Conservation (phyloP, 2,329 filamentous ascomycete species). For the Amauroascus verrucosus region DNA sequence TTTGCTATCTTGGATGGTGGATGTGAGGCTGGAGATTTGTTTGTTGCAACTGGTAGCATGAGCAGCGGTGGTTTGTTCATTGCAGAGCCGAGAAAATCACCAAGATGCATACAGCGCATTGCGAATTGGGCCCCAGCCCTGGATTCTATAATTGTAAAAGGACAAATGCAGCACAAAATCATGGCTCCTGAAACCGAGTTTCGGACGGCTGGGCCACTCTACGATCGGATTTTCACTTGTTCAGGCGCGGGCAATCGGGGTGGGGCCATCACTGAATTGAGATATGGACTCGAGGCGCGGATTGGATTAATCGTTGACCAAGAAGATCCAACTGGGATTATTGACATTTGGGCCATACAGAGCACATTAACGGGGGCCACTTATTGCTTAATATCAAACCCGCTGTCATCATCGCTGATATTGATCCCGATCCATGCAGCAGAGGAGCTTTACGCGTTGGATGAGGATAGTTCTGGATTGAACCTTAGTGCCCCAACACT, state of each 20-base stretch:
- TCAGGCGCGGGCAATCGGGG: slow-evolving; percentile 50
- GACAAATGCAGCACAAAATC: slow-evolving; percentile 17
- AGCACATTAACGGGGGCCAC: slow-evolving; percentile 25
- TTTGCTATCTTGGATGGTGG: slow-evolving; percentile 62
- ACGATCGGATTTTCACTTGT: slow-evolving; percentile 56
- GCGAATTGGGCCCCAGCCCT: slow-evolving; percentile 50
- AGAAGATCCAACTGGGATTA: slow-evolving; percentile 33
- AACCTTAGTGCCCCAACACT: slow-evolving; percentile 37
- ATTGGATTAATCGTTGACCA: slow-evolving; percentile 42
- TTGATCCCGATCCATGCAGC: slow-evolving; percentile 29
- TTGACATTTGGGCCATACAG: slow-evolving; percentile 37
- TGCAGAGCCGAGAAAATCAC: slow-evolving; percentile 50
- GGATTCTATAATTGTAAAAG: slow-evolving; percentile 33
- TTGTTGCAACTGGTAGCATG: slow-evolving; percentile 68
- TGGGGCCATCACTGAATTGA: slow-evolving; percentile 58
- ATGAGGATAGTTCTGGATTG: slow-evolving; percentile 32
- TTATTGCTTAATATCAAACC: slow-evolving; percentile 36
- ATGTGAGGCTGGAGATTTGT: slow-evolving; percentile 59
- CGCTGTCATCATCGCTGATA: slow-evolving; percentile 32
- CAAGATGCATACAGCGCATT: slow-evolving; percentile 49
- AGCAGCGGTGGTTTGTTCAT: slow-evolving; percentile 68
- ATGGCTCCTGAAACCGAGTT: slow-evolving; percentile 7
- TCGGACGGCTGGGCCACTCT: slow-evolving; percentile 22
- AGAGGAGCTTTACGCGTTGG: slow-evolving; percentile 32
- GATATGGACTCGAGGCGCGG: slow-evolving; percentile 59